Evolutionary conservation across 2,329 filamentous ascomycete genomes (phyloP), one percentile per base, ranked within the genome.

Genomic region (Tothia fuscella): DNA sequence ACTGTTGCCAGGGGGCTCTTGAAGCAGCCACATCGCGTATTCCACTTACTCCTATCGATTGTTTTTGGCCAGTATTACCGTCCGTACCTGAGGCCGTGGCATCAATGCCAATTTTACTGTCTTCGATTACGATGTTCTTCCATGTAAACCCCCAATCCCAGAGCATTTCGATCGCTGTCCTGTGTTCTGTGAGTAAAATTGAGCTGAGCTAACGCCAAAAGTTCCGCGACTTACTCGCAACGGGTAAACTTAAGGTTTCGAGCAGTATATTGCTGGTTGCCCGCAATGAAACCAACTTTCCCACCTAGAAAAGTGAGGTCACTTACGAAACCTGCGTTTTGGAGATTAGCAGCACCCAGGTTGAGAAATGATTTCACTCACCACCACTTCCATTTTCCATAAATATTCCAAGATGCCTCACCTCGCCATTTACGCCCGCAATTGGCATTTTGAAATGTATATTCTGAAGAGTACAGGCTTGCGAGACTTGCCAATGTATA

Each of bases 401-500:
- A 62, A 85, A 87, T 56, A 88, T 77, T 47, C 83, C 83, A 57
- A 53, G 42, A 80, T 72, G 62, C 87, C 82, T 20, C 47, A 68
- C 68, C 64, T 85, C 87, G 49, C 64, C 66, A 2, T 67, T 62
- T 48, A 72, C 73, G 64, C 85, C 87, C 48, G 64, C 80, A 48
- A 74, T 76, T 51, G 74, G 67, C 82, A 88, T 87, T 63, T 84
- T 76, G 67, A 88, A 85, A 52, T 78, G 72, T 46, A 88, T 82
- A 63, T 88, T 88, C 62, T 87, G 82, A 49, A 88, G 65, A 50
- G 76, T 82, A 2, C 81, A 86, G 16, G 82, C 82, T 60, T 88
- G 83, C n/a, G 81, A 81, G 16, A 88, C 82, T 61, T 88, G 82
- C 82, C 82, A 88, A 61, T 87, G 82, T 49, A 89, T 83, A 56